Base-by-base conservation (phyloP, 176 grass and related monocot species). In the Oryza australiensis region DNA sequence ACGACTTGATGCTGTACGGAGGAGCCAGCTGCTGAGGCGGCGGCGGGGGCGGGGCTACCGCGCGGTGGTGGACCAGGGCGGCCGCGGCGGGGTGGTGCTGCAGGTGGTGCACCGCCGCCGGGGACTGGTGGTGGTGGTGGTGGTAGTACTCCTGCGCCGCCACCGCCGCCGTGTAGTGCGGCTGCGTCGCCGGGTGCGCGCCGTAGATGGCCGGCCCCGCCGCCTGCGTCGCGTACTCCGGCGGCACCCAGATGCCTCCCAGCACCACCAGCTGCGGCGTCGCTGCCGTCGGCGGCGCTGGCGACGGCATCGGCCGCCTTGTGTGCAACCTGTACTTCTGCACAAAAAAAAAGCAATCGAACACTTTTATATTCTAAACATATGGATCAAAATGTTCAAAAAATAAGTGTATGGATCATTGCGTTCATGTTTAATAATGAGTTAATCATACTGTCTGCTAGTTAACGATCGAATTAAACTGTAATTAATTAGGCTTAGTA, bases 291-390 rank as follows among this genome's bases (percentile, higher is more conserved):
- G 90, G 45, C 9, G 82, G 38, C 53, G 86, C 78, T 2, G 86
- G 81, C 24, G 81, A 74, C 27, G 74, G 80, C 65, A 93, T 89
- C 42, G 94, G 94, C 29, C 94, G 83, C 16, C 94, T 77, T 0
- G 94, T 97, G 74, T 97, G 94, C 20, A 97, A 37, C 73, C 94
- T 87, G 67, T 97, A 97, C 83, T 97, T 97, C 94, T 97, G 83
- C 83, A n/a, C 66, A 20, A 16, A 4, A 9, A 4, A 9, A 65
- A 35, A 20, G 49, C 16, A 66, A 22, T 0, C 64, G 0, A 43
- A 3, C 12, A 48, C 13, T 37, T 84, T 32, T 29, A 7, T 8
- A 53, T 43, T n/a, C 40, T 42, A 42, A 10, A 2, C 40, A 11
- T 2, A 42, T 42, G 11, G 41, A 43, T 43, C 42, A 14, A 45